Evolutionary conservation across 768 basidiomycete species (phyloP).

Genomic region (Multifurca ochricompacta): DNA sequence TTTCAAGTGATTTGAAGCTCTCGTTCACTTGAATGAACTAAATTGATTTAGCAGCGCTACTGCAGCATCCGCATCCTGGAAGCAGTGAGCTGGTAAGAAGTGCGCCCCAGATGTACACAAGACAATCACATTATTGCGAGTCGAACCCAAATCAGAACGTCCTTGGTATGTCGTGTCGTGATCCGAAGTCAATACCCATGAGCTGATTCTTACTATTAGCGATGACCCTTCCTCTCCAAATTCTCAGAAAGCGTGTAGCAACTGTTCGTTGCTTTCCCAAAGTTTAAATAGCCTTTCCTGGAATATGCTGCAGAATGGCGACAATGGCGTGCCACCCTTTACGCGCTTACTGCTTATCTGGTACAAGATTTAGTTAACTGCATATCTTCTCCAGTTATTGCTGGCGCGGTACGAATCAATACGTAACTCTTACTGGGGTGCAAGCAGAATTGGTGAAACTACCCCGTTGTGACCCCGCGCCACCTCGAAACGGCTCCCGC

Average conservation of each 20-base stretch:
- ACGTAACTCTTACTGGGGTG: constrained; percentile 45
- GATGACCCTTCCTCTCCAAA: background rate
- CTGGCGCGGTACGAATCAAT: constrained; percentile 35
- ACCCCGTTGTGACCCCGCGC: too few species aligned
- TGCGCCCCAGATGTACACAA: background rate
- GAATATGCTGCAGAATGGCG: too few species aligned
- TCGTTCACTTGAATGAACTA: too few species aligned
- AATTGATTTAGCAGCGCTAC: background rate
- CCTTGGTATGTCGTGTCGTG: background rate
- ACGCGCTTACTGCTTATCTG: too few species aligned
- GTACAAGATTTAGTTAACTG: too few species aligned
- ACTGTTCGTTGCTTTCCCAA: too few species aligned
- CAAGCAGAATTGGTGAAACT: constrained; percentile 64
- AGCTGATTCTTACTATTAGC: background rate
- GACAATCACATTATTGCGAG: background rate
- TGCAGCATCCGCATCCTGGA: background rate
- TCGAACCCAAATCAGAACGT: background rate
- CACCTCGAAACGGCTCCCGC: constrained; percentile 54
- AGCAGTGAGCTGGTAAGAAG: background rate
- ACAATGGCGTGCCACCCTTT: too few species aligned
- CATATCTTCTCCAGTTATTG: too few species aligned
- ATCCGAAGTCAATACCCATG: background rate
- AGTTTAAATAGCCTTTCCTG: too few species aligned
- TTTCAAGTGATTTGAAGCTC: background rate
- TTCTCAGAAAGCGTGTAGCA: background rate